Conservation (phyloP, 371 early-diverging fungal species). For the Nematocida homosporus region DNA sequence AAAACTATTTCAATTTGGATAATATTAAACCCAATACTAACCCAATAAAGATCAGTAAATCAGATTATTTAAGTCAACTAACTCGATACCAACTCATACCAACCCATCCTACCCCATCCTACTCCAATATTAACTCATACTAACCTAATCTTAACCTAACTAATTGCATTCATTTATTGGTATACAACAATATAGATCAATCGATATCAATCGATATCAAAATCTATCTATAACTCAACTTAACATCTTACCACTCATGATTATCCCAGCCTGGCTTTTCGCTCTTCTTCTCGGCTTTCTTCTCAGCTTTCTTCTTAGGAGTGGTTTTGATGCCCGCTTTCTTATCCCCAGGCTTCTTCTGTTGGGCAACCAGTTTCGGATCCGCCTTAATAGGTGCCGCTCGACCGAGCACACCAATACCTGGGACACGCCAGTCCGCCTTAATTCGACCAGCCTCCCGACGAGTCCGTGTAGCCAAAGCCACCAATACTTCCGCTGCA, state of each 20-base stretch:
- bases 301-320: constrained; percentile 38
- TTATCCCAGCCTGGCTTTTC: constrained; percentile 4
- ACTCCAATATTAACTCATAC: too few species aligned
- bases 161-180: neutral
- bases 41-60: too few species aligned
- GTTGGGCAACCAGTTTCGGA: constrained; percentile 52
- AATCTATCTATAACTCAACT: too few species aligned
- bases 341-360: constrained; percentile 52
- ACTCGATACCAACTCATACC: too few species aligned
- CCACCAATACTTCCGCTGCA: constrained; percentile 5
- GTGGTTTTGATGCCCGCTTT: too few species aligned
- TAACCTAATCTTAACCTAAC: too few species aligned
- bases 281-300: neutral
- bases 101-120: too few species aligned
- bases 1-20: too few species aligned
- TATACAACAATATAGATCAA: constrained; percentile 38
- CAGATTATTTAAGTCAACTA: too few species aligned
- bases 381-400: constrained; percentile 54
- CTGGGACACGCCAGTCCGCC: constrained; percentile 43
- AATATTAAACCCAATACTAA: too few species aligned
- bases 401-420: constrained; percentile 40
- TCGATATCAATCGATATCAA: too few species aligned
- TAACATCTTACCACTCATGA: constrained; percentile 16
- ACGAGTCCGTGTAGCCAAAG: constrained; percentile 52
- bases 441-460: constrained; percentile 56